Base-by-base conservation (phyloP, 805 yeast species). In the Saturnispora besseyi region DNA sequence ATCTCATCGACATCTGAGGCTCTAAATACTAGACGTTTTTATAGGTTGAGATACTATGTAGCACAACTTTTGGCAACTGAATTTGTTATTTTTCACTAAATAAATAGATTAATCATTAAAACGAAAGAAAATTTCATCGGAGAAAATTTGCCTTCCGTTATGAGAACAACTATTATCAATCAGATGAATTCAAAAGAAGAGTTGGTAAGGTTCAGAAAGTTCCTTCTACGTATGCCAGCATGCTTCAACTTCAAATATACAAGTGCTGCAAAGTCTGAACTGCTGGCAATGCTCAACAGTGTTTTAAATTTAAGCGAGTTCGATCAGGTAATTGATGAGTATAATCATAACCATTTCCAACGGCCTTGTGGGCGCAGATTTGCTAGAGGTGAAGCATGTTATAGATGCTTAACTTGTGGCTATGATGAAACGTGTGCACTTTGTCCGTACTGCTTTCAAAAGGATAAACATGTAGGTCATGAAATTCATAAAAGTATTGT, bases 371-470 rank as follows among this genome's bases (percentile, higher is more conserved):
- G 87, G 2, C 70, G 82, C 21, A 79, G 81, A 46, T 83, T 87
- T 58, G 71, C 77, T 43, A 76, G 80, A 45, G 95, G 96, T 5
- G 95, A 87, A 60, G 89, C 93, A 0, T 82, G 87, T 3, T 84
- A 84, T 61, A 71, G 89, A 40, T 87, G 96, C 61, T 58, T 80
- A 32, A 76, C 90, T 32, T 73, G 95, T 66, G 90, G 87, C 0
- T 75, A 75, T 46, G 95, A 87, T 60, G 95, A 86, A 42, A 81
- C 91, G 0, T 84, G 95, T 64, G 95, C 90, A 0, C 66, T 90
- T 9, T 90, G 98, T 62, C 74, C 81, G 10, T 69, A 75, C 51
- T 90, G 98, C 62, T 90, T 72, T 66, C 78, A 81, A 45, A 78
- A 81, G 2, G 79, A 77, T 4, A 73, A 76, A 49, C 98, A 90